phyloP scores from a whole-genome alignment of 495 filamentous ascomycete species.

The Apiosordaria backusii region DNA sequence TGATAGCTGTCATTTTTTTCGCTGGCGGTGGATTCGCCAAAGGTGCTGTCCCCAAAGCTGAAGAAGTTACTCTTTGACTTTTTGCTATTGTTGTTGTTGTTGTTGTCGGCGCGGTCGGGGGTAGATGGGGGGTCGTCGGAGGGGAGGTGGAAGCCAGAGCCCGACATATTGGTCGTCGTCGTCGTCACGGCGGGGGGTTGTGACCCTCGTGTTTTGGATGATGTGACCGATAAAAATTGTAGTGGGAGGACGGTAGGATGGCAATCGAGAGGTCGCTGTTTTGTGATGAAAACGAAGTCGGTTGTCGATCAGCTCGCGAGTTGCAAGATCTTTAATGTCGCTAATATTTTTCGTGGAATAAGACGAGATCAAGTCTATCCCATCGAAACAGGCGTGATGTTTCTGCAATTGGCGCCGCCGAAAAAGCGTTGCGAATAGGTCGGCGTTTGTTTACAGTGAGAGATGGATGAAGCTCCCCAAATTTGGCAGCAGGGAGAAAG shows the following conservation, averaged over 20 bases:
- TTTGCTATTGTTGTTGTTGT: not conserved
- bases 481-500: not conserved
- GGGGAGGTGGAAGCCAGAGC: not conserved
- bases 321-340: too few species aligned
- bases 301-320: too few species aligned
- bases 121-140: not conserved
- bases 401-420: not conserved
- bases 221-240: too few species aligned
- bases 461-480: slow-evolving; percentile 17
- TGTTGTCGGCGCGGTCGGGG: slow-evolving; percentile 5
- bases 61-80: not conserved
- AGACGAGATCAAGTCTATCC: too few species aligned
- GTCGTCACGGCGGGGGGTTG: not conserved
- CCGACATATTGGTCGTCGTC: not conserved
- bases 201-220: not conserved
- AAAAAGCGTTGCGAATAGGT: not conserved
- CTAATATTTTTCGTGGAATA: too few species aligned
- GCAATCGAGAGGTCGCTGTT: not conserved
- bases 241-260: slow-evolving; percentile 5
- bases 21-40: not conserved
- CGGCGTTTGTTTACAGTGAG: not conserved
- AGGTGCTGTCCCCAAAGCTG: not conserved
- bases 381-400: too few species aligned
- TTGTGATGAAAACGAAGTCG: too few species aligned
- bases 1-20: too few species aligned